phyloP scores from a whole-genome alignment of 345 rosid species.

The Aquilaria sinensis region DNA sequence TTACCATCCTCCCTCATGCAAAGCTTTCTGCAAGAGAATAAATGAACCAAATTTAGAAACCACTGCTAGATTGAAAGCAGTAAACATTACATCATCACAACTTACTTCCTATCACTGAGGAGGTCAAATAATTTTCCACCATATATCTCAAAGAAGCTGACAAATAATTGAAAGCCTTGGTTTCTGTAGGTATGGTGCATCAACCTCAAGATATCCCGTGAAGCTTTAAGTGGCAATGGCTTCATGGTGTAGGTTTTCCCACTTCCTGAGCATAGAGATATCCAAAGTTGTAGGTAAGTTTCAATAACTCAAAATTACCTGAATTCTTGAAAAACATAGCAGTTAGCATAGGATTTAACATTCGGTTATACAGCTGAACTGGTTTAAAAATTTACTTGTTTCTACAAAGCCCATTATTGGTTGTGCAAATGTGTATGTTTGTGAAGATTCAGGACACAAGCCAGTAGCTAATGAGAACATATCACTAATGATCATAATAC shows the following conservation, averaged over 20 bases:
- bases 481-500: too few species aligned
- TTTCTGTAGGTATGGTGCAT: constrained; percentile 92
- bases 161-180: constrained; percentile 89
- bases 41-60: constrained; percentile 6
- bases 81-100: constrained; percentile 11
- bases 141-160: constrained; percentile 94
- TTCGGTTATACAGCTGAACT: too few species aligned
- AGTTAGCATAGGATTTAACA: too few species aligned
- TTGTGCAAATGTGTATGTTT: too few species aligned
- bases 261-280: constrained; percentile 53
- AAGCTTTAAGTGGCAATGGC: constrained; percentile 93
- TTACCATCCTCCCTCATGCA: constrained; percentile 99
- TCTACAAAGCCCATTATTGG: too few species aligned
- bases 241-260: constrained; percentile 98
- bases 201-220: constrained; percentile 90
- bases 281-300: too few species aligned
- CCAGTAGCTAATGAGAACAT: too few species aligned
- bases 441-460: too few species aligned
- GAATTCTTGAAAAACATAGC: too few species aligned
- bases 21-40: constrained; percentile 51
- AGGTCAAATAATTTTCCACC: constrained; percentile 97
- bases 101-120: constrained; percentile 91
- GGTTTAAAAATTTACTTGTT: too few species aligned
- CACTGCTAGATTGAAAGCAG: background rate
- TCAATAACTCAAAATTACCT: too few species aligned